Evolutionary conservation across 495 filamentous ascomycete genomes (phyloP).

Genomic region (Astrocystis sublimbata): DNA sequence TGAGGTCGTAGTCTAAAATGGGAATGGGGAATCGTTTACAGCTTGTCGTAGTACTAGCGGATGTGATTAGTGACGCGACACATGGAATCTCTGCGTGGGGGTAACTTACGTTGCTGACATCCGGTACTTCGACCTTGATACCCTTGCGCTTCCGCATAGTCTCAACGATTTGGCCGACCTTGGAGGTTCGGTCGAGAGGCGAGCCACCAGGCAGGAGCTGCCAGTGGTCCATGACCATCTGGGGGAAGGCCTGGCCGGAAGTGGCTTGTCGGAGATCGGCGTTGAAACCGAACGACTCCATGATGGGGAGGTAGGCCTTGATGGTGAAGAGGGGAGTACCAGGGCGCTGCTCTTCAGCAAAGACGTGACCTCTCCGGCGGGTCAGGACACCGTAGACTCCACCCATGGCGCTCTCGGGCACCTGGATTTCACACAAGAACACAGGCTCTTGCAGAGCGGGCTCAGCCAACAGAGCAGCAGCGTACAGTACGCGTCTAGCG

Average conservation of each 20-base stretch:
- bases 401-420: constrained; percentile 98
- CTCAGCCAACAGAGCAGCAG: constrained; percentile 85
- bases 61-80: constrained; percentile 52
- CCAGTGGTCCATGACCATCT: constrained; percentile 98
- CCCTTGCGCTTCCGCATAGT: constrained; percentile 98
- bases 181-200: constrained; percentile 80
- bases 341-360: constrained; percentile 95
- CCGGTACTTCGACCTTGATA: constrained; percentile 92
- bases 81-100: neutral
- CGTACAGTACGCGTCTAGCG: constrained; percentile 95
- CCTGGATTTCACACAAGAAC: constrained; percentile 98
- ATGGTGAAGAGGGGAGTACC: constrained; percentile 99
- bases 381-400: constrained; percentile 99
- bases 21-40: constrained; percentile 60
- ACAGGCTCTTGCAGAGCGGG: constrained; percentile 93
- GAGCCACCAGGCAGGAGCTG: constrained; percentile 91
- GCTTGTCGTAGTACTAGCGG: constrained; percentile 95
- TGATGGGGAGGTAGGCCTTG: constrained; percentile 99
- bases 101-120: constrained; percentile 85
- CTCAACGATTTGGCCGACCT: constrained; percentile 81
- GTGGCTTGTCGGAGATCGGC: constrained; percentile 91
- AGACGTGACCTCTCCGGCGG: constrained; percentile 97
- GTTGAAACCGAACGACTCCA: constrained; percentile 99
- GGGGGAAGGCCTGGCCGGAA: constrained; percentile 97
- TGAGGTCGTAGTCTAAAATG: constrained; percentile 42